Evolutionary conservation across 306 rosid genomes (phyloP).

Genomic region (Fragaria nilgerrensis): DNA sequence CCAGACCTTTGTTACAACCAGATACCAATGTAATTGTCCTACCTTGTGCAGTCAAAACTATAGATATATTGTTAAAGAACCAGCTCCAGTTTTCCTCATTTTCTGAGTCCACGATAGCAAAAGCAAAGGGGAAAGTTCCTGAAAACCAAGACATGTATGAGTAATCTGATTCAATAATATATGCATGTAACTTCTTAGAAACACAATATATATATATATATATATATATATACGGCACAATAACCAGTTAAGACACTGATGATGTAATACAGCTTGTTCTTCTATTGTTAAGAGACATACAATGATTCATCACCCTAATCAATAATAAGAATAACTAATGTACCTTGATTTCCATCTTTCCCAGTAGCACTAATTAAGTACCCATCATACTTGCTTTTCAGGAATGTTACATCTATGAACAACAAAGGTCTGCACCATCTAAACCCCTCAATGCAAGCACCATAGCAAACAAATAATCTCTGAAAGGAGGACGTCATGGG

Average conservation of each 20-base stretch:
- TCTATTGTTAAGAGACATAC: neutral
- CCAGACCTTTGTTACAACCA: neutral
- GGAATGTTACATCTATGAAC: neutral
- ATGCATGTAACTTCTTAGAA: neutral
- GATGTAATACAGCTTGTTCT: no score
- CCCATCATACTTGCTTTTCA: neutral
- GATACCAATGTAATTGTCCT: neutral
- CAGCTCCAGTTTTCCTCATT: constrained; percentile 3
- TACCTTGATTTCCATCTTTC: constrained; percentile 14
- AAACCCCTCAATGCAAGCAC: constrained; percentile 12
- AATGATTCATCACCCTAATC: neutral
- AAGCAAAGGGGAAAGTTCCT: constrained; percentile 1
- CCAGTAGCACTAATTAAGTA: neutral
- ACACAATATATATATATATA: no score
- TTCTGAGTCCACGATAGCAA: neutral
- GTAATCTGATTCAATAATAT: neutral
- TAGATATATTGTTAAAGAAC: constrained; percentile 7
- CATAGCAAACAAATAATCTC: constrained; percentile 12
- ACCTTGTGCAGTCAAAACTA: neutral
- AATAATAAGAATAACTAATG: neutral
- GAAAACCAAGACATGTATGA: neutral
- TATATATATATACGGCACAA: neutral
- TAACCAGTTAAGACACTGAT: no score
- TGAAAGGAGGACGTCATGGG: neutral
- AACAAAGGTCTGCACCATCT: constrained; percentile 4